Base-by-base conservation (phyloP, 371 early-diverging fungal genomes). In the Mortierella sp. region DNA sequence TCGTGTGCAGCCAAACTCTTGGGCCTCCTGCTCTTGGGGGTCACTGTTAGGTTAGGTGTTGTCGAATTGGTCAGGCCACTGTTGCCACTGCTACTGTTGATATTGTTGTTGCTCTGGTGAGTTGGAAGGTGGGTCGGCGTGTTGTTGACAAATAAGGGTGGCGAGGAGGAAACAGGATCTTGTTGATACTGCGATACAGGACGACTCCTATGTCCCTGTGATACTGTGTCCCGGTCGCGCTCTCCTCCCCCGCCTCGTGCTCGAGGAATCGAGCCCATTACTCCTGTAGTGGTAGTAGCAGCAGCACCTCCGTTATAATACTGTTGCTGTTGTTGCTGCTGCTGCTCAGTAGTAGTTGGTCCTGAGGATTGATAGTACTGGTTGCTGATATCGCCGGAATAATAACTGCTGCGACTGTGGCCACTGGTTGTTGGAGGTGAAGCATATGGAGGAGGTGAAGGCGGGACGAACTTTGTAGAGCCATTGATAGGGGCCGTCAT, bases 1-100 rank as follows among this genome's bases (percentile, higher is more conserved):
- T 84, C 80, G 34, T 84, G 80, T 13, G 80, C 77, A 28, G 84
- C 84, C 72, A 84, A 48, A 47, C 84, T 84, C 73, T 84, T 84
- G 55, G 84, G 84, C 57, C 84, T 77, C 57, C 80, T 77, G 31
- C 42, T 78, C 72, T 80, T 84, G 19, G 74, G 76, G n/a, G 79
- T 58, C 34, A 73, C 78, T 6, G 73, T 74, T 38, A 44, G 47
- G 45, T 65, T 50, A 52, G 73, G 28, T 52, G 68, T 54, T 57
- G 73, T 50, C 34, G 73, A 63, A 31, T 31, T 34, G 31, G 34
- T 16, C 34, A 31, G 19, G 16, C 34, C 63, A 63, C 31, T 50
- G 48, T 28, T 63, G 77, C 19, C 68, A 55, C 21, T 70, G 73
- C n/a, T 72, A 55, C 52, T 76, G 76, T n/a, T 74, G 75, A 31